phyloP scores from a whole-genome alignment of 768 basidiomycete genomes.

The Phlebiopsis gigantea region DNA sequence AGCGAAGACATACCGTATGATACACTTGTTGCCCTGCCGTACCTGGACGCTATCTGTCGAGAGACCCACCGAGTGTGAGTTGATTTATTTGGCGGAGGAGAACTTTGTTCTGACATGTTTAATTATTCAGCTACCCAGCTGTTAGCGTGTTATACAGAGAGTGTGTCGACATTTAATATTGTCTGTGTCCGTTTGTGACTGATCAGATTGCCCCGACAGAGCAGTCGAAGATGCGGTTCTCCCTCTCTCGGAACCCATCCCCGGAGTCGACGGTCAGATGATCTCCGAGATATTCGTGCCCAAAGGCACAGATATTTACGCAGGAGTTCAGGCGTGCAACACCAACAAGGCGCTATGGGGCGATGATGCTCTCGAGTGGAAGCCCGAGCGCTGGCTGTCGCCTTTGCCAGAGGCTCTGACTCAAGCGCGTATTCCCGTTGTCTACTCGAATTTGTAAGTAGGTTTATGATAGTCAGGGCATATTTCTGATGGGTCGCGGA shows the following conservation, averaged over 20 bases:
- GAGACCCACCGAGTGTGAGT: conserved; percentile 22
- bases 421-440: conserved; percentile 8
- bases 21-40: conserved; percentile 20
- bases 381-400: conserved; percentile 56
- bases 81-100: not conserved
- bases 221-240: conserved; percentile 49
- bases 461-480: not conserved
- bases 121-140: conserved; percentile 9
- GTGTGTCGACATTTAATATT: not conserved
- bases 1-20: conserved; percentile 21
- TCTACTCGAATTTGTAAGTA: conserved; percentile 12
- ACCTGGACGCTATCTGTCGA: conserved; percentile 25
- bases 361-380: conserved; percentile 45
- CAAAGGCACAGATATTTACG: conserved; percentile 38
- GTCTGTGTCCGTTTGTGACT: not conserved
- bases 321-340: conserved; percentile 42
- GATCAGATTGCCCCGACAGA: conserved; percentile 12
- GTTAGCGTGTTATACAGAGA: conserved; percentile 3
- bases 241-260: conserved; percentile 43
- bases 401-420: conserved; percentile 9
- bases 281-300: conserved; percentile 36
- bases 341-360: conserved; percentile 52
- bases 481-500: not conserved
- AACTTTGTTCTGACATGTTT: not conserved
- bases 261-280: conserved; percentile 31